Conservation (phyloP, 805 yeast genomes). For the Nakazawaea laoshanensis region DNA sequence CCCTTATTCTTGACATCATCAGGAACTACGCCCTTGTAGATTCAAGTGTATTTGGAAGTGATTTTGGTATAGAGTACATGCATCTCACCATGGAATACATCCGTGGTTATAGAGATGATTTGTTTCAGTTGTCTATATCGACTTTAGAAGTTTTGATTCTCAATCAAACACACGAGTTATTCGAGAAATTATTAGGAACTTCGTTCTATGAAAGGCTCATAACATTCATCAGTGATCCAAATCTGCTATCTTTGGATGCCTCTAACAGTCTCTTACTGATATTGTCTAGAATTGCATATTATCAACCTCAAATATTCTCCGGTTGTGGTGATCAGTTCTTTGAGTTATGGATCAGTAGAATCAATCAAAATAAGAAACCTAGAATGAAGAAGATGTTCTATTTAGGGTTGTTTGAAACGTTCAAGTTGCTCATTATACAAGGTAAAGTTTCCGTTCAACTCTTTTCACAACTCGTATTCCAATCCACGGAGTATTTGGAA, state of each 20-base stretch:
- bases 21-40: constrained; percentile 52
- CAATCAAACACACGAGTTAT: constrained; percentile 14
- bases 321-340: constrained; percentile 20
- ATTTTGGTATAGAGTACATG: constrained; percentile 31
- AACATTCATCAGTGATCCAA: constrained; percentile 28
- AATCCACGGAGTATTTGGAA: constrained; percentile 43
- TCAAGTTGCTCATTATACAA: constrained; percentile 17
- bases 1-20: constrained; percentile 50
- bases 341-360: constrained; percentile 20
- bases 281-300: constrained; percentile 27
- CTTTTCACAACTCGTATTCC: constrained; percentile 20
- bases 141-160: constrained; percentile 39
- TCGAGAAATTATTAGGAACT: constrained; percentile 27
- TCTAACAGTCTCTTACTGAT: constrained; percentile 29
- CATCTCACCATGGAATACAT: constrained; percentile 45
- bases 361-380: constrained; percentile 59
- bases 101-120: constrained; percentile 61
- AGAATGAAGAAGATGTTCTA: constrained; percentile 50
- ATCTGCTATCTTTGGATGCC: constrained; percentile 30
- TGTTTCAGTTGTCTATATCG: constrained; percentile 47
- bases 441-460: constrained; percentile 14
- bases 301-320: constrained; percentile 26
- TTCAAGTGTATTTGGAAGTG: constrained; percentile 31
- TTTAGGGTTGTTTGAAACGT: constrained; percentile 20
- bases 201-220: constrained; percentile 36